Conservation (phyloP, 305 asterid genomes). For the Fraxinus albicans region DNA sequence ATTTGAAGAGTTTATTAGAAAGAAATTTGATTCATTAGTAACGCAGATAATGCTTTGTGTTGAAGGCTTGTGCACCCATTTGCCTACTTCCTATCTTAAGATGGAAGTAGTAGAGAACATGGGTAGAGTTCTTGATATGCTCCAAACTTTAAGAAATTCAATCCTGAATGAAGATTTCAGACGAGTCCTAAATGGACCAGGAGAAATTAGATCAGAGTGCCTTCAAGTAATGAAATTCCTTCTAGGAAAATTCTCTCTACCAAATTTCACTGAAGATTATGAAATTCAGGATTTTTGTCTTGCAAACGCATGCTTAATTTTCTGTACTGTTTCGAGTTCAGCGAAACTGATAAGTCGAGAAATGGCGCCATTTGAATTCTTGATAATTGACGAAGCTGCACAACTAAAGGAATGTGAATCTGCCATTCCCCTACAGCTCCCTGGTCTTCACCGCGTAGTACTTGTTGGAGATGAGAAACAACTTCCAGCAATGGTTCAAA, state of each 20-base stretch:
- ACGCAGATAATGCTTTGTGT: slow-evolving; percentile 29
- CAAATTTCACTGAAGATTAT: slow-evolving; percentile 1
- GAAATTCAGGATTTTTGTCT: slow-evolving; percentile 39
- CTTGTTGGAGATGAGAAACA: slow-evolving; percentile 77
- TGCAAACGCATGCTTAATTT: slow-evolving; percentile 38
- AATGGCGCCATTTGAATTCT: slow-evolving; percentile 39
- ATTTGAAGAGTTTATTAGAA: slow-evolving; percentile 44
- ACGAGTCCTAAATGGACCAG: slow-evolving; percentile 19
- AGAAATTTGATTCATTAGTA: slow-evolving; percentile 19
- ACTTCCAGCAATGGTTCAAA: slow-evolving; percentile 72
- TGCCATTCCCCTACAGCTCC: slow-evolving; percentile 56
- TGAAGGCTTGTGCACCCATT: slow-evolving; percentile 51
- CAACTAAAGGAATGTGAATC: slow-evolving; percentile 83
- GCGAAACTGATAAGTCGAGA: slow-evolving; percentile 32
- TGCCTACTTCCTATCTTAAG: slow-evolving; percentile 51
- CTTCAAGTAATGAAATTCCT: slow-evolving; percentile 31
- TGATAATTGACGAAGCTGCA: slow-evolving; percentile 79
- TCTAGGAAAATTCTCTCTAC: slow-evolving; percentile 19
- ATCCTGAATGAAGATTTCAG: slow-evolving; percentile 24
- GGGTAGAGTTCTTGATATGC: slow-evolving; percentile 22
- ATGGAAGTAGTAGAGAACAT: slow-evolving; percentile 28
- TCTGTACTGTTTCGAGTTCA: slow-evolving; percentile 75
- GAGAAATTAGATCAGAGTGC: slow-evolving; percentile 23
- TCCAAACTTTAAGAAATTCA: slow-evolving; percentile 29
- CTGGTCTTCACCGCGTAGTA: slow-evolving; percentile 55